Conservation (phyloP, 371 early-diverging fungal genomes). For the Saksenaea oblongispora region DNA sequence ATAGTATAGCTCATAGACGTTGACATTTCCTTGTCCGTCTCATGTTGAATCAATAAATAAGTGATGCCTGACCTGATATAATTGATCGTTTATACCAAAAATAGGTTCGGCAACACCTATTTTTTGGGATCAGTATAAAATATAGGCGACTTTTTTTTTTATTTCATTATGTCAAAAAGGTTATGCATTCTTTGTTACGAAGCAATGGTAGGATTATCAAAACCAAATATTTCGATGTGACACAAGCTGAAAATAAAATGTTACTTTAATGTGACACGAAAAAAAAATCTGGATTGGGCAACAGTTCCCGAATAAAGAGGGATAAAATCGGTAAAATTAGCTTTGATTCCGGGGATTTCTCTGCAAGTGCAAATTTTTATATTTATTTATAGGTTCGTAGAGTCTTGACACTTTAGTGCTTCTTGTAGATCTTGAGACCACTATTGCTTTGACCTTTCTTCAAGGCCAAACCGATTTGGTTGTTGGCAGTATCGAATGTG, state of each 20-base stretch:
- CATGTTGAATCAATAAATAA: no score
- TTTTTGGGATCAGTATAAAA: no score
- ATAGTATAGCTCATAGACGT: no score
- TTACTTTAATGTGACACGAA: background rate
- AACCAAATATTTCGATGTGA: no score
- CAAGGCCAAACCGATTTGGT: conserved; percentile 40
- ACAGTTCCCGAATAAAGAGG: background rate
- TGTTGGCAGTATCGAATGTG: conserved; percentile 38
- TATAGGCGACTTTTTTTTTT: no score
- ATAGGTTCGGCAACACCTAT: no score
- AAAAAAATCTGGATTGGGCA: background rate
- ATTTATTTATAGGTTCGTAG: background rate
- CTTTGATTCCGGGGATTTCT: background rate
- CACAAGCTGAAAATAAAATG: background rate
- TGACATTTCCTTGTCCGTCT: no score
- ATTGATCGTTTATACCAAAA: no score
- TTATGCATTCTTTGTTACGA: no score
- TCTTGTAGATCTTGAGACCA: conserved; percentile 29
- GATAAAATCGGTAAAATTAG: background rate
- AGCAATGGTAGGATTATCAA: background rate
- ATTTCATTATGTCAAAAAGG: no score
- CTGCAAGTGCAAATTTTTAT: background rate
- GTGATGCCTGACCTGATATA: no score
- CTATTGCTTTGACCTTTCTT: conserved; percentile 36
- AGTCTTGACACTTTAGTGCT: conserved; percentile 4